These are phyloP conservation scores for Naganishia vishniacii DNA, from an alignment of 768 basidiomycete species.

Conservation along the genomic window DNA sequence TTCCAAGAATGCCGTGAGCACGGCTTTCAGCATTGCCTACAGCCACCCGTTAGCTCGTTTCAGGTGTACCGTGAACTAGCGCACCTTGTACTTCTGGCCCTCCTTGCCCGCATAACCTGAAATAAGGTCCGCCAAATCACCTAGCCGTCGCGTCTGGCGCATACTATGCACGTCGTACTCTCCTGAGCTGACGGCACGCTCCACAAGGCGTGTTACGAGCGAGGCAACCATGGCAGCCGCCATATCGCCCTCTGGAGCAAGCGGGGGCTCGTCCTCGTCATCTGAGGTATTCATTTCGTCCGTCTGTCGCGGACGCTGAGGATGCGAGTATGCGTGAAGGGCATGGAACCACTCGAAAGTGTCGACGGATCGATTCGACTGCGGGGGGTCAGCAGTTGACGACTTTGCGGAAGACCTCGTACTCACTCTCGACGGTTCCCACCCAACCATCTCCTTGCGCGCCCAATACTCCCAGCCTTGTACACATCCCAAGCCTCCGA, in stretches of 20 bases:
- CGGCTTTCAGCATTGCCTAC: slow-evolving; percentile 56
- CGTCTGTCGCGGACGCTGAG: slow-evolving; percentile 1
- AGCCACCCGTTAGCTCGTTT: slow-evolving; percentile 3
- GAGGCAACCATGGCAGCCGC: slow-evolving; percentile 84
- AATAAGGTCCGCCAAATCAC: slow-evolving; percentile 74
- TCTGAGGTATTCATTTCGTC: slow-evolving; percentile 41
- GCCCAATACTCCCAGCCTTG: slow-evolving; percentile 93
- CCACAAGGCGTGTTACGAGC: slow-evolving; percentile 67
- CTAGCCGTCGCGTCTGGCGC: slow-evolving; percentile 57
- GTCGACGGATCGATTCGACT: slow-evolving; percentile 54
- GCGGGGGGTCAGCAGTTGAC: background rate
- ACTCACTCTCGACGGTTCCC: slow-evolving; percentile 77
- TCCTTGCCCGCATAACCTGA: slow-evolving; percentile 66
- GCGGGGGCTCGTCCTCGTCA: slow-evolving; percentile 55
- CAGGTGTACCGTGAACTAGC: slow-evolving; percentile 19
- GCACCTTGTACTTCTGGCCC: slow-evolving; percentile 50
- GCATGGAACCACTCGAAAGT: slow-evolving; percentile 77
- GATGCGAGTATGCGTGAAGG: slow-evolving; percentile 70
- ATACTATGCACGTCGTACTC: slow-evolving; percentile 76
- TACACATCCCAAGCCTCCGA: slow-evolving; percentile 79
- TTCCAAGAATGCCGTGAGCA: slow-evolving; percentile 55
- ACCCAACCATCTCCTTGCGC: slow-evolving; percentile 75
- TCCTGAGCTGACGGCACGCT: slow-evolving; percentile 69
- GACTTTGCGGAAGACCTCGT: background rate
- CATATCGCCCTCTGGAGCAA: slow-evolving; percentile 79